These are phyloP conservation scores for Dactylella cylindrospora DNA, from an alignment of 2,329 filamentous ascomycete species.

Conservation along the genomic window DNA sequence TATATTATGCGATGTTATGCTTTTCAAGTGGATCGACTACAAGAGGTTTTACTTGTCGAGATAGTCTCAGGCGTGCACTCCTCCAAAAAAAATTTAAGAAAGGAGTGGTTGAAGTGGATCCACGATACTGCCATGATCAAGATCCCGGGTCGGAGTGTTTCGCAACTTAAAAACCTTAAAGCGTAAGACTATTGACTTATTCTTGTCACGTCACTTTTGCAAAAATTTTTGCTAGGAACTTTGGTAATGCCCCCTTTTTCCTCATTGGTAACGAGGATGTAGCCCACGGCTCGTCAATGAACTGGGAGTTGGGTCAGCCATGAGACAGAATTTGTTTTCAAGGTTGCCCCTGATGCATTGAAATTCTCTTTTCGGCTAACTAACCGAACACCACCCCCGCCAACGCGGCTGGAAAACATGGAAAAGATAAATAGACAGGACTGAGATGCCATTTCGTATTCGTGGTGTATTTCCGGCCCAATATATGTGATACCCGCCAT, in stretches of 20 bases:
- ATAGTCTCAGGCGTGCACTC: slow-evolving; percentile 7
- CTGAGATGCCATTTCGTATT: slow-evolving; percentile 21
- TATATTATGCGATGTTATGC: too few species aligned
- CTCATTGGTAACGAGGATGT: background rate
- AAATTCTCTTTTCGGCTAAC: slow-evolving; percentile 21
- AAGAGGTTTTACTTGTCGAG: too few species aligned
- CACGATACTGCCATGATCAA: slow-evolving; percentile 5
- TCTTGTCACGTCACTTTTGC: slow-evolving; percentile 25
- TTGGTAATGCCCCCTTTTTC: slow-evolving; percentile 26
- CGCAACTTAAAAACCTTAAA: slow-evolving; percentile 14
- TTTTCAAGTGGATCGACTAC: too few species aligned
- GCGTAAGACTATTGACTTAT: slow-evolving; percentile 1
- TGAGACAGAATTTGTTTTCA: slow-evolving; percentile 36
- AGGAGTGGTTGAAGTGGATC: slow-evolving; percentile 10
- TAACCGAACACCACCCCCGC: slow-evolving; percentile 11
- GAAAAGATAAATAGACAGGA: too few species aligned
- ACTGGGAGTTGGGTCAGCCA: too few species aligned
- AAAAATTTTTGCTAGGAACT: too few species aligned
- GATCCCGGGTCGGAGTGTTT: slow-evolving; percentile 23
- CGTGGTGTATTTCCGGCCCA: background rate
- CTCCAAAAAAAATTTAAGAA: slow-evolving; percentile 11
- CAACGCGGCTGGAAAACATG: background rate
- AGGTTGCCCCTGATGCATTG: background rate
- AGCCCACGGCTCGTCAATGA: slow-evolving; percentile 8
- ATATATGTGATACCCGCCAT: slow-evolving; percentile 23